phyloP scores from a whole-genome alignment of 23 red algal genomes.

The Chondrus crispus region DNA sequence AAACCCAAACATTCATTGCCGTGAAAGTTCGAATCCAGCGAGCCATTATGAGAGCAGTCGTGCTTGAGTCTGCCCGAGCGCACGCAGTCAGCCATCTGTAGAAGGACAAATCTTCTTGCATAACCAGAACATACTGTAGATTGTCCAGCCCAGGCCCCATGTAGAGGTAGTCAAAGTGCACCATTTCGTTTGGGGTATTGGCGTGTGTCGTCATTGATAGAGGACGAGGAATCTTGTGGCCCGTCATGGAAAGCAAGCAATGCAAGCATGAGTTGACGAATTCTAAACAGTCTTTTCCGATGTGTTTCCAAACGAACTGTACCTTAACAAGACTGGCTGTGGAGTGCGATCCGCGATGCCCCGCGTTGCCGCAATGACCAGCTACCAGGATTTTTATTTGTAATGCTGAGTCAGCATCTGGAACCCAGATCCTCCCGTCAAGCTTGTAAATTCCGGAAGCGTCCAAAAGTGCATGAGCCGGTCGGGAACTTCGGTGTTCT shows the following conservation, averaged over 20 bases:
- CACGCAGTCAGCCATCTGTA: not conserved
- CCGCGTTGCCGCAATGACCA: not conserved
- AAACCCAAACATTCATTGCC: conserved; percentile 14
- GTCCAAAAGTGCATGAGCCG: not conserved
- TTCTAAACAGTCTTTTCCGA: not conserved
- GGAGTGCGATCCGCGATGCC: conserved; percentile 4
- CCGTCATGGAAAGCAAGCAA: not conserved
- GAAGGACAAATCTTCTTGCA: conserved; percentile 1
- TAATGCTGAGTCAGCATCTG: not conserved
- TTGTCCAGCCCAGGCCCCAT: not conserved
- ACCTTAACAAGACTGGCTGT: not conserved
- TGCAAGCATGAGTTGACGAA: not conserved
- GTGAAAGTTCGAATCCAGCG: conserved; percentile 17
- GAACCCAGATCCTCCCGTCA: not conserved
- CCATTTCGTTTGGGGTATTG: not conserved
- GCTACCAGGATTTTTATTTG: not conserved
- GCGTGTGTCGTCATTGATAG: not conserved
- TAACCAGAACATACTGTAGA: conserved; percentile 1
- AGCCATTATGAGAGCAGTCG: not conserved
- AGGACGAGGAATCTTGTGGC: not conserved
- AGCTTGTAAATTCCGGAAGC: not conserved
- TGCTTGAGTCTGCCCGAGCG: not conserved
- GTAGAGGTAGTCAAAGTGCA: conserved; percentile 43
- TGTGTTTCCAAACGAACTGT: not conserved
- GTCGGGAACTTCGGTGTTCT: not conserved